Evolutionary conservation across 1,139 yeast genomes (phyloP), one percentile per base, ranked within the genome.

Genomic region (Suhomyces bolitotheri): DNA sequence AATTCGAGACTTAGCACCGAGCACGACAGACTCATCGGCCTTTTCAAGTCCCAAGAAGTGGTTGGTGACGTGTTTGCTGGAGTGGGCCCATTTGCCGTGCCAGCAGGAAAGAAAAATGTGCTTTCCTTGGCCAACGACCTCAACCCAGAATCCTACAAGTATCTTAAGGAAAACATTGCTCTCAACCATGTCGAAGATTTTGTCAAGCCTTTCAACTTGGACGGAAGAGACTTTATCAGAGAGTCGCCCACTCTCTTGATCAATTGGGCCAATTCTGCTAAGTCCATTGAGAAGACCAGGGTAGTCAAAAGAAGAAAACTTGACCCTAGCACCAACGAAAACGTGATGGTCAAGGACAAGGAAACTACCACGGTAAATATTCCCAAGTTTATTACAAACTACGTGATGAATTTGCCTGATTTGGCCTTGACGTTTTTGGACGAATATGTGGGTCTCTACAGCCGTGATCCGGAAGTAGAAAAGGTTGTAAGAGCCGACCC

Each of bases 21-120:
- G 53, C 99, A 94, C 59, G 94, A 82, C 35, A 69, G 97, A 40
- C 63, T 94, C 31, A 82, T 92, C 8, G 54, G 63, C 3, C 60
- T 57, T 38, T 90, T 94, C 54, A 54, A 73, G 43, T 67, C 74
- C 2, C 73, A 80, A 8, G 85, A 83, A 41, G 85, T 87, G 2
- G 87, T 94, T 0, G 88, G 89, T 47, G 99, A 94, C 65, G 97
- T 89, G 0, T 87, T 94, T 76, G 98, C 97, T 0, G 99, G 99
- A 23, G 98, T 94, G 2, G 99, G 99, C 0, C 99, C 99, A 3
- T 94, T 94, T 66, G 94, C 95, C 1, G 79, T 92, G 1, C 99
- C 99, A 0, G 96, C 97, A 1, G 98, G 90, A 12, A 89, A 85
- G 59, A 87, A 83, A 43, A 73, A 75, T 13, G 86, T 81, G 3